Base-by-base conservation (phyloP, 2,329 filamentous ascomycete species). In the Hymenoscyphus scutula region DNA sequence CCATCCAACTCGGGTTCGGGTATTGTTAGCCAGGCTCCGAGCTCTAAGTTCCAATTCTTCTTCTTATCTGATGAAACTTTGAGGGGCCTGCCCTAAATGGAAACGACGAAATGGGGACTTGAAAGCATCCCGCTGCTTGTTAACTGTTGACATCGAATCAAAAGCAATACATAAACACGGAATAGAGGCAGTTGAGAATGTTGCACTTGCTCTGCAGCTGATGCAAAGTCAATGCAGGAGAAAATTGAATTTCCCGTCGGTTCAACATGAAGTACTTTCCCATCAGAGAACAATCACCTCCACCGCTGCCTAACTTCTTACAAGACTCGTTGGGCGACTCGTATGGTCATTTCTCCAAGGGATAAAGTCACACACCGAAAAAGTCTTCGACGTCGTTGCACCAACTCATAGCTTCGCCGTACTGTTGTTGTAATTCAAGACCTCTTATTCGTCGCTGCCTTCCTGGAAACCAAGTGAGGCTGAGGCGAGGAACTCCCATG, bases 401-500 rank as follows among this genome's bases (percentile, higher is more conserved):
- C 41, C 11, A 23, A 19, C 41, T n/a, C n/a, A 48, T 48, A n/a
- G 11, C n/a, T 19, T 2, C 19, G n/a, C 15, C 41, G 19, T 25
- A 48, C 41, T 23, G 19, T 10, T 48, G 19, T 48, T 48, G 41
- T 48, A 48, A 48, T 25, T 23, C n/a, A 48, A 23, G 6, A 5
- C 6, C 10, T 48, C 41, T 23, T 5, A 48, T 48, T 48, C n/a
- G 41, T 23, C 5, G 3, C n/a, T 23, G n/a, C 8, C 11, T 23
- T 23, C 4, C 41, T 23, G 41, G 8, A n/a, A 48, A 34, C 8
- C n/a, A 23, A 48, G 41, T 48, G n/a, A 48, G 41, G 41, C 41
- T 25, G 41, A 48, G 41, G n/a, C 41, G 41, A 48, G n/a, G n/a
- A 48, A 48, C 41, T 48, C 7, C 41, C 41, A 48, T 48, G 41